A percentile compares a stretch with the other conserved stretches of the same genome.
phyloP scores from a whole-genome alignment of 305 asterid species.

The Ajuga reptans region DNA sequence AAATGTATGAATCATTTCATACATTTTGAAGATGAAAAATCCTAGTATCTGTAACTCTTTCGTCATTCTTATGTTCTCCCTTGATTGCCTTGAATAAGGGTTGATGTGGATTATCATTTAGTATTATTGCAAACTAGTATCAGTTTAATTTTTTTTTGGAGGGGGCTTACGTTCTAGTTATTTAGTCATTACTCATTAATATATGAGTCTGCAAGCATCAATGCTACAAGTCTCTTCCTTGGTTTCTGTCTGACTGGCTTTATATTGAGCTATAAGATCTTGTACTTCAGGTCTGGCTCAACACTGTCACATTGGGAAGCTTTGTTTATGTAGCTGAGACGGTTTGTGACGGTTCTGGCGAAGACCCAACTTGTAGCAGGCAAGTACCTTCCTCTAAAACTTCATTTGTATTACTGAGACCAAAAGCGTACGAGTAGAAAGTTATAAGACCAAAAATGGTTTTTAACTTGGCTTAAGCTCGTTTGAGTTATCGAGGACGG shows the following conservation, averaged over 20 bases:
- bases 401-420: no score
- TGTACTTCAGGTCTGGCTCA: constrained; percentile 72
- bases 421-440: no score
- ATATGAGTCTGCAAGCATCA: neutral
- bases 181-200: neutral
- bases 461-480: neutral
- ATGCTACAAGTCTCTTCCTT: constrained; percentile 5
- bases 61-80: neutral
- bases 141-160: no score
- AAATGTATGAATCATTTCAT: neutral
- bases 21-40: neutral
- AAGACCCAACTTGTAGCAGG: constrained; percentile 98
- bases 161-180: neutral
- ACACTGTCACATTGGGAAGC: constrained; percentile 43
- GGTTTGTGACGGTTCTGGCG: constrained; percentile 90
- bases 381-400: constrained; percentile 18
- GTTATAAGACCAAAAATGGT: no score
- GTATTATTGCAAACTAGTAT: neutral
- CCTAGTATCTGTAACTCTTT: neutral
- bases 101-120: neutral
- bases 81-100: neutral
- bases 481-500: neutral
- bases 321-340: constrained; percentile 50
- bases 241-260: neutral
- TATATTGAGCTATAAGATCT: constrained; percentile 18